Evolutionary conservation across 257 asterid species (phyloP).

Genomic region (Ilex aquifolium): DNA sequence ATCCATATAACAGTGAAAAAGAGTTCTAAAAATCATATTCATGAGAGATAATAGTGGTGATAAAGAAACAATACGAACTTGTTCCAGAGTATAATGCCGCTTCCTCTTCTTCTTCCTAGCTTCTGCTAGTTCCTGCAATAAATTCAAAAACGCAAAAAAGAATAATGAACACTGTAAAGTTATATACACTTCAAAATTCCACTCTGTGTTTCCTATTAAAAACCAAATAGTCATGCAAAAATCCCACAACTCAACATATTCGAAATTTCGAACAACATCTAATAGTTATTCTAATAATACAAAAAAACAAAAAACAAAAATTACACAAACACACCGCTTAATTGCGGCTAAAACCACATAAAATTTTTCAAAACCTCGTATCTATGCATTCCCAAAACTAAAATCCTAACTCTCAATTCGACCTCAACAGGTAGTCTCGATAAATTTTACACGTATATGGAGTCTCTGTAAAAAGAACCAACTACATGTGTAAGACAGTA

Average conservation of each 20-base stretch:
- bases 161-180: constrained; percentile 3
- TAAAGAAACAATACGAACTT: constrained; percentile 32
- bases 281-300: background rate
- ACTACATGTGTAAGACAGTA: background rate
- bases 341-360: no score
- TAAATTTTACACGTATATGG: no score
- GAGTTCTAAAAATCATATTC: background rate
- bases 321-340: background rate
- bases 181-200: background rate
- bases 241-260: background rate
- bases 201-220: no score
- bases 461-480: no score
- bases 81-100: constrained; percentile 84
- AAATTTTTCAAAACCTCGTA: no score
- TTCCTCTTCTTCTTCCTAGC: constrained; percentile 86
- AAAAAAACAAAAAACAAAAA: background rate
- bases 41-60: background rate
- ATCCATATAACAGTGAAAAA: background rate
- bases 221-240: background rate
- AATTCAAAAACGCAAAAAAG: constrained; percentile 1
- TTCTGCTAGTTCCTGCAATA: constrained; percentile 65
- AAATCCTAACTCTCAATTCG: no score
- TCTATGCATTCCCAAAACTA: no score
- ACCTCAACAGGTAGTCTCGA: no score
- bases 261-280: background rate